Base-by-base conservation (phyloP, 805 yeast genomes). In the Suhomyces sp. region DNA sequence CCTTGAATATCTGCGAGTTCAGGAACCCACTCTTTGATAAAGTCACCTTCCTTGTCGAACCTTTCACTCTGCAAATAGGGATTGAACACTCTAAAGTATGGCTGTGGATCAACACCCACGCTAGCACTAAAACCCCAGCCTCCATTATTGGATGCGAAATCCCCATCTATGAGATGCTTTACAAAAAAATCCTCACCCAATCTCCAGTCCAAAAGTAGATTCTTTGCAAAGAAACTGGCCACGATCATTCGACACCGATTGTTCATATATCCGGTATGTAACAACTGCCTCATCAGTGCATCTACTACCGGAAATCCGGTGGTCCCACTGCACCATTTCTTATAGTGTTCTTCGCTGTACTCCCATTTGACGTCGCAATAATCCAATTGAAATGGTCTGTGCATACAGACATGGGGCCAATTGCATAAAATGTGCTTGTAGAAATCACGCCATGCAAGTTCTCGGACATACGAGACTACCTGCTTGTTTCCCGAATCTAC, bases 261-360 rank as follows among this genome's bases (percentile, higher is more conserved):
- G 58, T 75, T 79, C 71, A 81, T 72, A 57, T 77, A 80, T 0
- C 84, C 85, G 1, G 82, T 79, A n/a, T 68, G 64, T 35, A 72
- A 63, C 37, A 82, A 64, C 57, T 81, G 73, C 33, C 82, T 66
- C 86, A 82, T 82, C 39, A 79, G 73, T 1, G 86, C 86, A 58
- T 82, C 86, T 3, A 82, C 78, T 9, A 82, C 70, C 0, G 86
- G 85, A 47, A 69, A 72, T 1, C 86, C 86, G 0, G 86, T 82
- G 19, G 61, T 61, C 0, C 86, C 86, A 21, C 68, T 59, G 53
- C 81, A 75, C 86, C 86, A 82, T 19, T 69, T 71, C 20, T 69
- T 66, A 59, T 77, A 81, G 19, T 69, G 67, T 6, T 66, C 71
- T 2, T 59, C 55, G 51, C 75, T 74, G 49, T 76, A 66, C 43